phyloP scores from a whole-genome alignment of 202 grass and related monocot genomes.

The Setaria italica region DNA sequence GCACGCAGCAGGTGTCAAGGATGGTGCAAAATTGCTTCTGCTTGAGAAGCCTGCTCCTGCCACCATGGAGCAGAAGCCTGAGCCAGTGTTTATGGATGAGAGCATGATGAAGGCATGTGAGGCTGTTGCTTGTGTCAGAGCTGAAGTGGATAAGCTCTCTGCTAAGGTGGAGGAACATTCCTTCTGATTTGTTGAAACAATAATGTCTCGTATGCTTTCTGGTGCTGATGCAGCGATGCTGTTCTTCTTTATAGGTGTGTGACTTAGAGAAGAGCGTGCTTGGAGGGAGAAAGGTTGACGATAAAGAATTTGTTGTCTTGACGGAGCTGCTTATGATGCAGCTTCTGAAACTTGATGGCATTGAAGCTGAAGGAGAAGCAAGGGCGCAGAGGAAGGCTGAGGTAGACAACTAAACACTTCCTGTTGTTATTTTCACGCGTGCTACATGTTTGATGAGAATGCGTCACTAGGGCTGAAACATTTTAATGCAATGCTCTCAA shows the following conservation, averaged over 20 bases:
- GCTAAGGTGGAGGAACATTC: constrained; percentile 63
- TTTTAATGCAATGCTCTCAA: not conserved
- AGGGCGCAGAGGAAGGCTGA: constrained; percentile 84
- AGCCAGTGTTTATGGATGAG: constrained; percentile 62
- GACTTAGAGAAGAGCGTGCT: constrained; percentile 69
- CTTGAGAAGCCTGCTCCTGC: constrained; percentile 64
- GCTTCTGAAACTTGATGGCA: constrained; percentile 84
- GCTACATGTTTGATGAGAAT: not conserved
- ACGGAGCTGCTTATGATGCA: constrained; percentile 93
- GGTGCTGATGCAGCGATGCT: constrained; percentile 4
- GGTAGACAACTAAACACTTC: constrained; percentile 48
- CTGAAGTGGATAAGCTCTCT: constrained; percentile 83
- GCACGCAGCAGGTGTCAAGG: constrained; percentile 74
- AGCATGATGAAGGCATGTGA: constrained; percentile 76
- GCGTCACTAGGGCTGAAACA: not conserved
- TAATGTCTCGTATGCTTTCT: not conserved
- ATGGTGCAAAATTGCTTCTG: constrained; percentile 81
- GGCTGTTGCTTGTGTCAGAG: constrained; percentile 61
- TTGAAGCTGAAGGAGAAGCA: constrained; percentile 89
- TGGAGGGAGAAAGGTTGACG: constrained; percentile 65
- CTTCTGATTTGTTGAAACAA: constrained; percentile 26
- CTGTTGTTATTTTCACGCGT: not conserved
- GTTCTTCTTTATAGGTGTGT: constrained; percentile 60
- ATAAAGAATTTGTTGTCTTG: constrained; percentile 84
- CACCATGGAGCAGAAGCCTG: constrained; percentile 57